Conservation (phyloP, 306 rosid species). For the Sophora flavescens region DNA sequence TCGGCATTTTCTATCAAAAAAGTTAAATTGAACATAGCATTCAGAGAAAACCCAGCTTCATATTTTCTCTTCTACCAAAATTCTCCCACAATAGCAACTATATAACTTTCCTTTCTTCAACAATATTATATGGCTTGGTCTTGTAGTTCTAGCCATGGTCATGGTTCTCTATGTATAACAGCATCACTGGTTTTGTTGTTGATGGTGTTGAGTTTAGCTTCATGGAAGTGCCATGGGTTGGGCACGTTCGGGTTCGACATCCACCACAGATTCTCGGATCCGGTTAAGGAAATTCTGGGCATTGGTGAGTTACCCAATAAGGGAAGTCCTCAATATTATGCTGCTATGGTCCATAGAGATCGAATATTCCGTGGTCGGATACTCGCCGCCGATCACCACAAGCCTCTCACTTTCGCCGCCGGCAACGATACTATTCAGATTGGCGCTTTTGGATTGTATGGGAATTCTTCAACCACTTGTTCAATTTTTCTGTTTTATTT, state of each 20-base stretch:
- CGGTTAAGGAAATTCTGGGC: constrained; percentile 60
- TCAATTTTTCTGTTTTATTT: not conserved
- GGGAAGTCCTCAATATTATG: constrained; percentile 69
- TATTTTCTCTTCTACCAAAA: not conserved
- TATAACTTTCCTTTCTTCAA: not conserved
- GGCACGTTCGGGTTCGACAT: constrained; percentile 64
- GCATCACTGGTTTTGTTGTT: not conserved
- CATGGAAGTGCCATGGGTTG: constrained; percentile 43
- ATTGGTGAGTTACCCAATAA: constrained; percentile 57
- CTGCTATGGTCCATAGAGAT: constrained; percentile 73
- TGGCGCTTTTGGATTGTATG: constrained; percentile 68
- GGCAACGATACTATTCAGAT: constrained; percentile 64
- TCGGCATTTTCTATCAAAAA: constrained; percentile 26
- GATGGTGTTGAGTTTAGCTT: constrained; percentile 40
- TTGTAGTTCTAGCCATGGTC: not conserved
- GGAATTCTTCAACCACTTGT: constrained; percentile 11
- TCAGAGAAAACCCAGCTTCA: not conserved
- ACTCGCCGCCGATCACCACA: constrained; percentile 51
- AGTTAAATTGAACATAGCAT: not conserved
- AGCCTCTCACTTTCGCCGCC: constrained; percentile 58
- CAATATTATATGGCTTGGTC: constrained; percentile 43
- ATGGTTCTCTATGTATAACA: not conserved
- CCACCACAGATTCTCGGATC: constrained; percentile 77
- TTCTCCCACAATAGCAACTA: not conserved
- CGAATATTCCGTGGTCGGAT: constrained; percentile 62